Base-by-base conservation (phyloP, 192 early-diverging fungal genomes). In the Coemansia sp. region DNA sequence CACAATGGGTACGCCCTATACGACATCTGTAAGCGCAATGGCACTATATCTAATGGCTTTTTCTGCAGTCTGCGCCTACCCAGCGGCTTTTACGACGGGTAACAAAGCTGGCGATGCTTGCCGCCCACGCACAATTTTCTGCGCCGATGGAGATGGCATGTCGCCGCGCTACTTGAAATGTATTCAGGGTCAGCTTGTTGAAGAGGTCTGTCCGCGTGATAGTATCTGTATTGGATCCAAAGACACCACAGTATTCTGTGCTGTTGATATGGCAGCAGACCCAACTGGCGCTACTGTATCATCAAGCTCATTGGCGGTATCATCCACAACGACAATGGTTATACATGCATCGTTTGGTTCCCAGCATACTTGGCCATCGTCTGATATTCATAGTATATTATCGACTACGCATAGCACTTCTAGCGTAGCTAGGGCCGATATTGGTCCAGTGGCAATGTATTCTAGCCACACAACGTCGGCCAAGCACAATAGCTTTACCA, bases 171-270 rank as follows among this genome's bases (percentile, higher is more conserved):
- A 71, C 51, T 56, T 71, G 39, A 71, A 67, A 45, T 78, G 74
- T 46, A 60, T 71, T 21, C 54, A 60, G 12, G 74, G 68, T 2
- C 41, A 30, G n/a, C 56, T 71, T 17, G 65, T 64, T 10, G 58
- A 71, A 38, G 69, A 55, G 14, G 60, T 39, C 21, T 78, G 74
- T 27, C 60, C 57, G 1, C 13, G 43, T 9, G 33, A 37, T 46
- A 71, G 65, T 46, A 61, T 71, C 3, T 78, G 74, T 38, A 58
- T 78, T 18, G 74, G 74, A 19, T 67, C 74, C 24, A 78, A 64
- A 41, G 68, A 52, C 49, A 67, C 65, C 6, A 78, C 74, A 1
- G 43, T 78, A 6, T 71, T 71, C 27, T 78, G 74, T 27, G 69
- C 64, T 8, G 39, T 44, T 7, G 67, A 76, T 17, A 27, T 47